Percentiles rank a stretch among this genome's conserved stretches.
phyloP scores from a whole-genome alignment of 192 early-diverging fungal species.

The Lobosporangium transversale region DNA sequence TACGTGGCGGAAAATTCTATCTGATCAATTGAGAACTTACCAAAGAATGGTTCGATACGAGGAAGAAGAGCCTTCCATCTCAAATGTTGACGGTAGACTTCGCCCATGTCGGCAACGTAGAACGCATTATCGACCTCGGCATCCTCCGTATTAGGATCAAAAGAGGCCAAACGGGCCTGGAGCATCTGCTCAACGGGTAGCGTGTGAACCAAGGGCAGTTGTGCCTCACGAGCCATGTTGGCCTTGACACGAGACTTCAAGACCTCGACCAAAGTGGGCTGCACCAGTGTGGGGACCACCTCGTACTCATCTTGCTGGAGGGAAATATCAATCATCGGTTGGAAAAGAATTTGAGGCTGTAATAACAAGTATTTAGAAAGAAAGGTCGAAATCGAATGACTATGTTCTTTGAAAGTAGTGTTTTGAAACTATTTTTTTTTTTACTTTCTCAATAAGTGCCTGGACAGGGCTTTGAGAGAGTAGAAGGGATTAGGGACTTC shows the following conservation, averaged over 20 bases:
- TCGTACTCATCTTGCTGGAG: constrained; percentile 53
- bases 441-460: constrained; percentile 43
- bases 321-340: constrained; percentile 51
- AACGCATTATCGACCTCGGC: constrained; percentile 88
- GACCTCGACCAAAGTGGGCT: constrained; percentile 53
- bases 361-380: background rate
- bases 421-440: background rate
- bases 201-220: constrained; percentile 47
- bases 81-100: constrained; percentile 86
- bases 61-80: constrained; percentile 88
- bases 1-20: too few relatives aligned
- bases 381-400: background rate
- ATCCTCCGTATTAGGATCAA: constrained; percentile 54
- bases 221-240: constrained; percentile 30
- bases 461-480: constrained; percentile 52
- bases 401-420: constrained; percentile 2
- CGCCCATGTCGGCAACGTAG: constrained; percentile 94
- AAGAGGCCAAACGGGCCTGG: constrained; percentile 44
- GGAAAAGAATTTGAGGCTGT: constrained; percentile 9
- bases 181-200: constrained; percentile 51
- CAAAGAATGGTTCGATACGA: constrained; percentile 96
- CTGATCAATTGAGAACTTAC: constrained; percentile 65
- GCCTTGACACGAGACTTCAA: constrained; percentile 53
- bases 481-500: constrained; percentile 25
- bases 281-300: constrained; percentile 52